Conservation (phyloP, 495 filamentous ascomycete genomes). For the Aspergillus funiculosus region DNA sequence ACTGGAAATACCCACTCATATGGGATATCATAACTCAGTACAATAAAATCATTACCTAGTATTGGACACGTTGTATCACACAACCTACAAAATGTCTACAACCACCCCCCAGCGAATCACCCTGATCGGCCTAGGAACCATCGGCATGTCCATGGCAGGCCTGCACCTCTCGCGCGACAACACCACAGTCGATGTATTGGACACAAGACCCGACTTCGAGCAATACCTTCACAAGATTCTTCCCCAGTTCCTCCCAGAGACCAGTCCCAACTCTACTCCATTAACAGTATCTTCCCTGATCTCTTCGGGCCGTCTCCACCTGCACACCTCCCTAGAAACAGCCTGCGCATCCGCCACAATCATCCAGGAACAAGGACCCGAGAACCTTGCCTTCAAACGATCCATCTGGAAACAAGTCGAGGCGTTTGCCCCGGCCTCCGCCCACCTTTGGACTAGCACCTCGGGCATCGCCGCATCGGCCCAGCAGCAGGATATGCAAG, state of each 20-base stretch:
- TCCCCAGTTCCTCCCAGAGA: conserved; percentile 25
- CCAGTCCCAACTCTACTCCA: background rate
- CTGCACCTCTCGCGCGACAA: conserved; percentile 45
- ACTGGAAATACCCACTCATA: no score
- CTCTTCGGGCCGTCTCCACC: conserved; percentile 26
- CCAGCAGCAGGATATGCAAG: conserved; percentile 35
- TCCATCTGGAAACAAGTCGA: conserved; percentile 47
- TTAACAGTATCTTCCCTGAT: conserved; percentile 19
- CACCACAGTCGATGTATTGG: conserved; percentile 44
- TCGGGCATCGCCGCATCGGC: conserved; percentile 50
- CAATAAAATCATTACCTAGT: no score
- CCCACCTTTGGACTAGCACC: conserved; percentile 53
- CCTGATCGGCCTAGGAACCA: conserved; percentile 52
- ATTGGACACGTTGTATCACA: no score
- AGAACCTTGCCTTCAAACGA: conserved; percentile 47
- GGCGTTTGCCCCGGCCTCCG: conserved; percentile 24
- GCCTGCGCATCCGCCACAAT: conserved; percentile 45
- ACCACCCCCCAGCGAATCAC: conserved; percentile 37
- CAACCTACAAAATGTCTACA: conserved; percentile 20
- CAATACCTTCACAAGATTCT: conserved; percentile 39
- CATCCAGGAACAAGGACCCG: conserved; percentile 56
- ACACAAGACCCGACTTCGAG: conserved; percentile 47
- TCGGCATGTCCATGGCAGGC: conserved; percentile 55
- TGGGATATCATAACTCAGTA: no score
- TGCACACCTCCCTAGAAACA: conserved; percentile 32